Conservation (phyloP, 805 yeast genomes). For the Metschnikowia bowlesiae region DNA sequence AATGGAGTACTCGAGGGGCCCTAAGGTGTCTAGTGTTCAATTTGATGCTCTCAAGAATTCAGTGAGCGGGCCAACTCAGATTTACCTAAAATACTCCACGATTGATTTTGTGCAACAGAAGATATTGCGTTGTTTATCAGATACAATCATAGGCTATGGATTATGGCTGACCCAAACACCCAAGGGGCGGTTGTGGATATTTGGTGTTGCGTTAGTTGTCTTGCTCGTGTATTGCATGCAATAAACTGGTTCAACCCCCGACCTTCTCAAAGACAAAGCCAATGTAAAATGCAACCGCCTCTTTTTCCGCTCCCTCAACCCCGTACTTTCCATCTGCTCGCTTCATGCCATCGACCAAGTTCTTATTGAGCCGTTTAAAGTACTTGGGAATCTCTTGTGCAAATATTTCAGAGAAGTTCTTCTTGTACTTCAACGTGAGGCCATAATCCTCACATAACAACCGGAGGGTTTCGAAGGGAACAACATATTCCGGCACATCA, state of each 20-base stretch:
- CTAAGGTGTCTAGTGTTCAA: conserved; percentile 4
- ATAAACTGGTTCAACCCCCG: conserved; percentile 14
- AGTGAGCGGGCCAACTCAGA: conserved; percentile 38
- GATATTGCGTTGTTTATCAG: conserved; percentile 25
- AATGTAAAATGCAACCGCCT: conserved; percentile 81
- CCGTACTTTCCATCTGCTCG: conserved; percentile 79
- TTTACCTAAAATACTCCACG: conserved; percentile 33
- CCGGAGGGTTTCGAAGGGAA: conserved; percentile 86
- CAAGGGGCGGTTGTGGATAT: conserved; percentile 27
- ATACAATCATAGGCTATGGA: conserved; percentile 29
- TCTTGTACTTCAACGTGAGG: conserved; percentile 63
- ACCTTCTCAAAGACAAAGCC: conserved; percentile 78
- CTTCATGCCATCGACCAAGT: conserved; percentile 62
- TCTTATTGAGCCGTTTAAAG: conserved; percentile 54
- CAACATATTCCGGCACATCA: conserved; percentile 94
- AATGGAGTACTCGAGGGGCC: conserved; percentile 5
- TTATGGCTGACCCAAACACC: conserved; percentile 34
- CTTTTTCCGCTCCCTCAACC: conserved; percentile 84
- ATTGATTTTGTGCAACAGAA: conserved; percentile 26
- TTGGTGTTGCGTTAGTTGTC: conserved; percentile 15
- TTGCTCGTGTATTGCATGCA: conserved; percentile 6
- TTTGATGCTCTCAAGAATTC: conserved; percentile 14
- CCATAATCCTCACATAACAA: conserved; percentile 81
- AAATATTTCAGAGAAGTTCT: conserved; percentile 78
- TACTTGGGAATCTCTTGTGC: conserved; percentile 71